Evolutionary conservation across 352 stramenopile species (phyloP).

Genomic region (Halophytophthora polymorphica): DNA sequence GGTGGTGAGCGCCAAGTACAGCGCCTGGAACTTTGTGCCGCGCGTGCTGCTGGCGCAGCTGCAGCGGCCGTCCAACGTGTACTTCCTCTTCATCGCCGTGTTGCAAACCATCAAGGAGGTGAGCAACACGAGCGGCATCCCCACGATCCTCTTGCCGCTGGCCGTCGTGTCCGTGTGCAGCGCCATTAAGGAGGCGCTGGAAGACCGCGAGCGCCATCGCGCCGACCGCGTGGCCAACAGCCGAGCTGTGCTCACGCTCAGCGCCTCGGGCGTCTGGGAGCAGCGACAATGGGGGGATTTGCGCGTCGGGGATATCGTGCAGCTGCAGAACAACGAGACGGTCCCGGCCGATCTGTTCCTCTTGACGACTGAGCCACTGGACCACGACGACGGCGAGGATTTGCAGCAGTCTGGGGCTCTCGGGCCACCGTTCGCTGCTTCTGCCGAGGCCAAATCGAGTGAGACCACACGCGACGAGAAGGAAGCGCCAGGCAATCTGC

Average conservation of each 20-base stretch:
- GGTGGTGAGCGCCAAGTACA: slow-evolving; percentile 85
- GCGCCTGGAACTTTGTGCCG: slow-evolving; percentile 66
- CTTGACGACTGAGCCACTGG: slow-evolving; percentile 46
- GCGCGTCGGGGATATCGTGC: slow-evolving; percentile 79
- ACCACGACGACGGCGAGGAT: slow-evolving; percentile 40
- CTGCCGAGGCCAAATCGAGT: too few species aligned
- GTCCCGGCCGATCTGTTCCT: slow-evolving; percentile 74
- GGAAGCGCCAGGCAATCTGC: too few species aligned
- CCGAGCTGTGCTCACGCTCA: slow-evolving; percentile 49
- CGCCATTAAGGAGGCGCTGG: slow-evolving; percentile 79
- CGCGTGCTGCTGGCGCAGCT: slow-evolving; percentile 73
- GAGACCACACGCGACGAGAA: too few species aligned
- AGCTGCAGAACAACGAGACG: slow-evolving; percentile 63
- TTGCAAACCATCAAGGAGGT: slow-evolving; percentile 82
- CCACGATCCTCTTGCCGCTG: slow-evolving; percentile 73
- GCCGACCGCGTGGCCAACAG: slow-evolving; percentile 74
- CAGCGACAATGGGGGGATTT: slow-evolving; percentile 60
- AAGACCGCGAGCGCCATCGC: slow-evolving; percentile 76
- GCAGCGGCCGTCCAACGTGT: slow-evolving; percentile 76
- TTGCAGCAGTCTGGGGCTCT: neutral
- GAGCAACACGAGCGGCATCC: slow-evolving; percentile 83
- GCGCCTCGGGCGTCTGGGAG: slow-evolving; percentile 41
- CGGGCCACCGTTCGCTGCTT: too few species aligned
- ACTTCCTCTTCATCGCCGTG: slow-evolving; percentile 85
- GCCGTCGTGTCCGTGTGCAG: slow-evolving; percentile 77